Evolutionary conservation across 2,329 filamentous ascomycete genomes (phyloP).

Genomic region (Talaromyces sp.): DNA sequence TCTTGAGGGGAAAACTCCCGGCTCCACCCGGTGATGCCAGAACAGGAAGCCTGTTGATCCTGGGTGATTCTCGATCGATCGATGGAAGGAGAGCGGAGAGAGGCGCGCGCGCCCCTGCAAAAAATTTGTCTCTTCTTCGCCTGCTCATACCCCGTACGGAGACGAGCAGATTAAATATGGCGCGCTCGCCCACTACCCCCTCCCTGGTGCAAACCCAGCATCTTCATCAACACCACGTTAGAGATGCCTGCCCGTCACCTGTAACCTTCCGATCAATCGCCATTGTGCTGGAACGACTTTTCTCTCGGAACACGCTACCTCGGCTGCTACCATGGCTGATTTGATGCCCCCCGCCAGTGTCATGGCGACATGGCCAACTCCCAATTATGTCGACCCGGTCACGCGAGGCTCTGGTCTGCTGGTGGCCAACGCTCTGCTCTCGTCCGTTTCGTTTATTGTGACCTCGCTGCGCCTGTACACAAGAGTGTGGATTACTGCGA

Average conservation of each 20-base stretch:
- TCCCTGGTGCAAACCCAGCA: background rate
- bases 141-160: background rate
- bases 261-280: background rate
- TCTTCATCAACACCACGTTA: background rate
- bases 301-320: background rate
- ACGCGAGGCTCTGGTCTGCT: constrained; percentile 42
- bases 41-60: background rate
- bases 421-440: constrained; percentile 37
- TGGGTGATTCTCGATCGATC: background rate
- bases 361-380: constrained; percentile 39
- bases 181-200: background rate
- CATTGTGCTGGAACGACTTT: background rate
- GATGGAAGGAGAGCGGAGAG: background rate
- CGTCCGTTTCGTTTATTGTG: constrained; percentile 36
- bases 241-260: background rate
- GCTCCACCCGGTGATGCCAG: background rate
- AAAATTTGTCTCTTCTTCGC: background rate
- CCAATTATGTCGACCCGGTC: constrained; percentile 45
- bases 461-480: constrained; percentile 45
- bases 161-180: background rate
- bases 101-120: background rate
- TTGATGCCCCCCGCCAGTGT: constrained; percentile 38
- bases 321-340: background rate
- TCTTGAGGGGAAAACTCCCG: background rate
- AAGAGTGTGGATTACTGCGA: constrained; percentile 41